A percentile compares a stretch with the other conserved stretches of the same genome.
Conservation (phyloP, 1,284 basidiomycete genomes). For the Violaceomyces palustris region DNA sequence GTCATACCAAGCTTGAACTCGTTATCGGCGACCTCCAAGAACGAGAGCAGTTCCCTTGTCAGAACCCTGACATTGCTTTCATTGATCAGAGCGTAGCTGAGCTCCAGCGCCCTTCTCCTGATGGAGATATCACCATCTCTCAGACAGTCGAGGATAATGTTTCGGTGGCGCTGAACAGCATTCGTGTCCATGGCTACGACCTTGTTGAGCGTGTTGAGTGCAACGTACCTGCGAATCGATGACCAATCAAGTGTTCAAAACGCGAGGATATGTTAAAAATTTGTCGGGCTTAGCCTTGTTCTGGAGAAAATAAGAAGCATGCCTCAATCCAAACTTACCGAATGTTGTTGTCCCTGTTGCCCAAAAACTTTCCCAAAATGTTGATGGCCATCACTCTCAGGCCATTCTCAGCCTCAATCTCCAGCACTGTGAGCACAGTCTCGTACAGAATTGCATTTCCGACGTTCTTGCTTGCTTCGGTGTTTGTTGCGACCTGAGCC, state of each 20-base stretch:
- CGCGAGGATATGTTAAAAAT: neutral
- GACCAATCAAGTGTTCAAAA: neutral
- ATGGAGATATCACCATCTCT: conserved; percentile 99
- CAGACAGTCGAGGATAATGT: conserved; percentile 95
- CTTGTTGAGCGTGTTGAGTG: conserved; percentile 96
- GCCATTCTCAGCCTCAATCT: conserved; percentile 94
- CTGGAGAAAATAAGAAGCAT: no score
- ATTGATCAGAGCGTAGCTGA: conserved; percentile 96
- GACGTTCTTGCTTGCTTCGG: conserved; percentile 95
- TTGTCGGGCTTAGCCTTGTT: no score
- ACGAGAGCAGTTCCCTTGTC: conserved; percentile 85
- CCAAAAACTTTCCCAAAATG: conserved; percentile 95
- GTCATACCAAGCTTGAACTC: conserved; percentile 98
- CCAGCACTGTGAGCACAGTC: conserved; percentile 92
- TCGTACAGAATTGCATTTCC: conserved; percentile 98
- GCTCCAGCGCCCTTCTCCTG: conserved; percentile 86
- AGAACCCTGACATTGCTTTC: conserved; percentile 89
- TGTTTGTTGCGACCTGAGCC: conserved; percentile 97
- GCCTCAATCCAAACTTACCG: no score
- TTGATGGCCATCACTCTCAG: conserved; percentile 99
- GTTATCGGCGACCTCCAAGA: conserved; percentile 96
- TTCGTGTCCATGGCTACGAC: conserved; percentile 97
- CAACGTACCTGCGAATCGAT: conserved; percentile 74
- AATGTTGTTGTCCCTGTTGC: conserved; percentile 98
- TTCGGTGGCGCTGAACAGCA: conserved; percentile 94